Evolutionary conservation across 1,284 basidiomycete species (phyloP), one percentile per base, ranked within the genome.

Genomic region (Athelia sp.): DNA sequence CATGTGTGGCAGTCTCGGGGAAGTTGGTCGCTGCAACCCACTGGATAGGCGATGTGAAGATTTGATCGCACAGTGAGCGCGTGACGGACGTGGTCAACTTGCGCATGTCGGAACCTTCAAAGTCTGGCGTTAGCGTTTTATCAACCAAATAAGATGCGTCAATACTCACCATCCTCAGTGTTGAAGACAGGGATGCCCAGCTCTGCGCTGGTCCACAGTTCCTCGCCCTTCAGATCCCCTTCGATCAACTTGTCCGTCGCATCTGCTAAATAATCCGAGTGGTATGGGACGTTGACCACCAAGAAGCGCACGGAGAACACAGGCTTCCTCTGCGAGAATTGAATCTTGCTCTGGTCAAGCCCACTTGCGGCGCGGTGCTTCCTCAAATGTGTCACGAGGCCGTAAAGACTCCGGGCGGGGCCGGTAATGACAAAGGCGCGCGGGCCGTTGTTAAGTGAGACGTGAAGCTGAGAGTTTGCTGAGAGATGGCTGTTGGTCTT

Each of bases 301-400:
- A 99, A 74, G 78, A 99, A 99, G 47, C 96, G 86, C 54, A 91
- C 84, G 48, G 84, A 90, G 70, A 99, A 98, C 14, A 93, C 89
- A 10, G 91, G 87, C 71, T 97, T 96, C 62, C 97, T 82, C 72
- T 98, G 94, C 32, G 92, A 94, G 75, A 88, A 96, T 21, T 93
- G 91, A 8, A 83, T 76, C 71, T 96, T 97, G 79, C 87, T 91
- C 72, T 99, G 96, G 62, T 99, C 96, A 36, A 88, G 76, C 38
- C 93, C 93, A 15, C 77, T 78, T 0, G 93, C 83, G 2, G 95
- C 96, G 59, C 89, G 86, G 57, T 95, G 78, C 69, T 96, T 95
- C 63, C 96, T 81, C 45, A 99, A 70, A 59, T 85, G 89, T 47
- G 87, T 90, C 26, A 96, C 93, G 52, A 99, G 84, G 58, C 97